phyloP scores from a whole-genome alignment of 176 grass and related monocot genomes.

The Aegilops longissima region DNA sequence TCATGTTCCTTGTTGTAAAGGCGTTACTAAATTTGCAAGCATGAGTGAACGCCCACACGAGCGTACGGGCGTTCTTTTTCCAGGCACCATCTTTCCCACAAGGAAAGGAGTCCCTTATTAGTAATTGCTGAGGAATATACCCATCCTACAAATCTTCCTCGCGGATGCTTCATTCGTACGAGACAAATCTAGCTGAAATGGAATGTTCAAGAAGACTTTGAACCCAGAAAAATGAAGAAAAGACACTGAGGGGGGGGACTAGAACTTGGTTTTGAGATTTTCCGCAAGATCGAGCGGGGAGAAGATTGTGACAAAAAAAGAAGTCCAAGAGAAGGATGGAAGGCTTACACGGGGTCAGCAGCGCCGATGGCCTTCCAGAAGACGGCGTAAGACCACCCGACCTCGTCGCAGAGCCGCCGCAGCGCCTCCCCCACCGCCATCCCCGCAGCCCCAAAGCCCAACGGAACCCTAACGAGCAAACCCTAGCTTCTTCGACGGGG shows the following conservation, averaged over 20 bases:
- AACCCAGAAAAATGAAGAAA: constrained; percentile 1
- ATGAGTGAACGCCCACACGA: background rate
- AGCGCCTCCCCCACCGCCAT: constrained; percentile 75
- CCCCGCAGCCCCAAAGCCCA: constrained; percentile 24
- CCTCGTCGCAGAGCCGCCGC: constrained; percentile 80
- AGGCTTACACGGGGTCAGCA: constrained; percentile 71
- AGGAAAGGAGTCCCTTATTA: background rate
- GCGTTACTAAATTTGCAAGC: constrained; percentile 29
- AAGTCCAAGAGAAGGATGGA: background rate
- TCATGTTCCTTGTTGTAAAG: constrained; percentile 8
- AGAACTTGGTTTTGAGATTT: background rate
- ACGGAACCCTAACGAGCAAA: constrained; percentile 24
- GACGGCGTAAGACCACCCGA: constrained; percentile 92
- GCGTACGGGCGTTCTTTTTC: background rate
- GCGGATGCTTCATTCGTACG: constrained; percentile 15
- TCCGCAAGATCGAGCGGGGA: background rate
- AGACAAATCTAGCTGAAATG: constrained; percentile 41
- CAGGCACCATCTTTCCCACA: constrained; percentile 4
- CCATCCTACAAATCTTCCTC: constrained; percentile 37
- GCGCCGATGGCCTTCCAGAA: constrained; percentile 85
- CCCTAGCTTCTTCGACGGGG: constrained; percentile 36
- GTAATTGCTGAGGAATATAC: constrained; percentile 38
- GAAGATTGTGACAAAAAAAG: background rate
- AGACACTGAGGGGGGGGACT: background rate
- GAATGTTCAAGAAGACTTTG: constrained; percentile 22